These are phyloP conservation scores for Coprinopsis sp. DNA, from an alignment of 768 basidiomycete species.

Conservation along the genomic window DNA sequence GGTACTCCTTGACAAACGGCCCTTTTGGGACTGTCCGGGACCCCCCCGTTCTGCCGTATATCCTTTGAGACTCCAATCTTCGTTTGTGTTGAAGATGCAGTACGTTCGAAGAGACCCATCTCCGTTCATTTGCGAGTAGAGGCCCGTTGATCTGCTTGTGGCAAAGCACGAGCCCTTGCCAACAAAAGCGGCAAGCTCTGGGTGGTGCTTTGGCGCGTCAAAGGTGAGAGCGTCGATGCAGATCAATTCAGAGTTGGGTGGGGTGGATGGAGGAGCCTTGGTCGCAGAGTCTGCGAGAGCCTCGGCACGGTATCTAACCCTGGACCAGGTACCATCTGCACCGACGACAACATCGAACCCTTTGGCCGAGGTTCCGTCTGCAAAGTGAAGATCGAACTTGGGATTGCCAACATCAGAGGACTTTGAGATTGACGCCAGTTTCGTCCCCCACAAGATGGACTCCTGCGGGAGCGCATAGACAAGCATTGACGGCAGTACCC, in stretches of 20 bases:
- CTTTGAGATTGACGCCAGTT: slow-evolving; percentile 10
- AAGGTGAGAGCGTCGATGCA: slow-evolving; percentile 15
- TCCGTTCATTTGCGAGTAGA: slow-evolving; percentile 29
- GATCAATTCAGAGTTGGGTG: slow-evolving; percentile 29
- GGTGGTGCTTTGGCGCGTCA: slow-evolving; percentile 14
- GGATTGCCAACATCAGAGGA: slow-evolving; percentile 1
- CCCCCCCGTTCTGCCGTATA: neutral
- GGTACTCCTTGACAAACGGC: neutral
- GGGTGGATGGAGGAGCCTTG: slow-evolving; percentile 5
- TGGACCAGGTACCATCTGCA: slow-evolving; percentile 35
- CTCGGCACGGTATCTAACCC: slow-evolving; percentile 11
- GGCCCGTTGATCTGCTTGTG: slow-evolving; percentile 17
- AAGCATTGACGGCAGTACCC: slow-evolving; percentile 20
- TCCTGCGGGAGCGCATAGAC: slow-evolving; percentile 19
- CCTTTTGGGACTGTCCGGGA: neutral
- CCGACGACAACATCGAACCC: slow-evolving; percentile 23
- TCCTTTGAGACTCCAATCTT: slow-evolving; percentile 9
- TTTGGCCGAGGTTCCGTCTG: slow-evolving; percentile 8
- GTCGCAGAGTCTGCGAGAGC: neutral
- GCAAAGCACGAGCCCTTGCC: slow-evolving; percentile 25
- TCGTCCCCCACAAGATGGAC: slow-evolving; percentile 18
- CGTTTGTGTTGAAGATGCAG: slow-evolving; percentile 3
- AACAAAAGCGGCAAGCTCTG: slow-evolving; percentile 21
- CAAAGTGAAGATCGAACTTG: slow-evolving; percentile 11
- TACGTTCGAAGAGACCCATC: slow-evolving; percentile 12